Conservation (phyloP, 331 rosid species). For the Cydonia oblonga region DNA sequence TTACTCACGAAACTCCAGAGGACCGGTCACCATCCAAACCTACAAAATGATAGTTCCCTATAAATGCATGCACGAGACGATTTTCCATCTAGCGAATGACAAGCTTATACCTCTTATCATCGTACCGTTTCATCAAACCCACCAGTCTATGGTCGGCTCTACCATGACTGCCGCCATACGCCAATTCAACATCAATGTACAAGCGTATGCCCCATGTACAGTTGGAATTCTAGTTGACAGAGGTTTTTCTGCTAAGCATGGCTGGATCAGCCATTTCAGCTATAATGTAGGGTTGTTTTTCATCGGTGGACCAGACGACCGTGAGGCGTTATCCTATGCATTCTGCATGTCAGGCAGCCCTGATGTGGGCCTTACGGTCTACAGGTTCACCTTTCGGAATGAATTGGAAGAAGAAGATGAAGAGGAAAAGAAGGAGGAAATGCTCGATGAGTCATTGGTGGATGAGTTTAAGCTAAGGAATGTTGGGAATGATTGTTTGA, state of each 20-base stretch:
- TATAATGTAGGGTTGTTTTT: constrained; percentile 32
- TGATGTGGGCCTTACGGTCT: constrained; percentile 4
- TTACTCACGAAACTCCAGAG: constrained; percentile 23
- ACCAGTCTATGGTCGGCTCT: not conserved
- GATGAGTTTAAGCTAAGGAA: constrained; percentile 35
- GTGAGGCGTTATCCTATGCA: constrained; percentile 36
- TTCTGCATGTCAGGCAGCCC: constrained; percentile 20
- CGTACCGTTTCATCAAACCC: constrained; percentile 41
- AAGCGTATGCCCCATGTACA: constrained; percentile 25
- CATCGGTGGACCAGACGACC: constrained; percentile 39
- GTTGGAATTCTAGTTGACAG: constrained; percentile 47
- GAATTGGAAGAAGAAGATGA: not conserved
- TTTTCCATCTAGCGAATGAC: constrained; percentile 30
- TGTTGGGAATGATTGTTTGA: not conserved
- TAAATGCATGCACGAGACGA: constrained; percentile 38
- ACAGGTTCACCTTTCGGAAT: not conserved
- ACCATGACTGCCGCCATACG: not conserved
- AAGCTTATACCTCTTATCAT: constrained; percentile 27
- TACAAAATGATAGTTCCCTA: constrained; percentile 36
- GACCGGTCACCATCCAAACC: constrained; percentile 16
- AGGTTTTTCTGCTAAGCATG: not conserved
- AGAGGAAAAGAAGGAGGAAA: not conserved
- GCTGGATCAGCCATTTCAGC: not conserved
- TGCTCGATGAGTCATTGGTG: constrained; percentile 26
- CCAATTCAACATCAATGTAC: constrained; percentile 22